Base-by-base conservation (phyloP, 305 asterid genomes). In the Ajuga reptans region DNA sequence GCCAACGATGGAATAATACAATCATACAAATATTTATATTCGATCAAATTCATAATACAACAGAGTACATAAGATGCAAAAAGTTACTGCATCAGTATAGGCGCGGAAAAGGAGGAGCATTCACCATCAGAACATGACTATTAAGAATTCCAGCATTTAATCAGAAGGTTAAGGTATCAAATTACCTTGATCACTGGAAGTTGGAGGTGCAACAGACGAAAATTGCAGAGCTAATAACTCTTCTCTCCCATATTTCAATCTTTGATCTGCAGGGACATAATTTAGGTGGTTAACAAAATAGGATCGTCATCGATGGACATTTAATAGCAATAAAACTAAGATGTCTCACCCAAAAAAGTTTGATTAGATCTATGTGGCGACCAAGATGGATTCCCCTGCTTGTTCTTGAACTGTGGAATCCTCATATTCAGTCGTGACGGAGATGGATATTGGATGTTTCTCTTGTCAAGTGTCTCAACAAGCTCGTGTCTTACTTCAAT, bases 201-300 rank as follows among this genome's bases (percentile, higher is more conserved):
- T 51, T 65, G 76, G 65, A 64, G 64, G 36, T 47, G 73, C 46
- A 29, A 81, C 15, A 12, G 85, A 71, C 21, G 83, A 78, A 56
- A 76, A 66, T 70, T 80, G 93, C 83, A 90, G 17, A 10, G 84
- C 83, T 46, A 90, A 64, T 59, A 93, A 71, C 62, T 89, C 94
- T 63, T 87, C 92, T 71, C 84, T 81, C 78, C 79, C 84, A 73
- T 90, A 90, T 83, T 86, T 90, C 86, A 89, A 76, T 76, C 99
- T 82, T 77, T 93, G 97, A 91, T 93, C 96, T 93, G 88, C 82
- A 74, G 34, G 41, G 31, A 67, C 68, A 76, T 43, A 46, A 67
- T 46, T n/a, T 18, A 45, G 37, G 39, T 12, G 27, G n/a, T 66
- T 53, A 21, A 21, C n/a, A 64, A 76, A 37, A 69, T 33, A 31